phyloP scores from a whole-genome alignment of 2,329 filamentous ascomycete species.

The Pseudofabraea citricarpa region DNA sequence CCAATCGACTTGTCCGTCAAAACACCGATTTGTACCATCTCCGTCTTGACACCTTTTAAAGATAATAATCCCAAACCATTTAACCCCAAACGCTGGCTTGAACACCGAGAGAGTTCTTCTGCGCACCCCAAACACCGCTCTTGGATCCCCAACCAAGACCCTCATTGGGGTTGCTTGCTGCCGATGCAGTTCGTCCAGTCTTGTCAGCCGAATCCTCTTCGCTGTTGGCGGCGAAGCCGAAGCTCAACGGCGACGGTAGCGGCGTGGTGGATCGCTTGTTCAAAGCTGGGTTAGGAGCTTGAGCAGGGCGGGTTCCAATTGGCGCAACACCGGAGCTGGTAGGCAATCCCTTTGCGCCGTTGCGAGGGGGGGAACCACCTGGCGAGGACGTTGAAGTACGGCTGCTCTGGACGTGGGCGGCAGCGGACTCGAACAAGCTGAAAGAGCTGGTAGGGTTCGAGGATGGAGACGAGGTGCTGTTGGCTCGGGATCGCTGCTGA shows the following conservation, averaged over 20 bases:
- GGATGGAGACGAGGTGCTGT: conserved; percentile 82
- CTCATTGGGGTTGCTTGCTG: conserved; percentile 52
- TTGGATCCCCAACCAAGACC: conserved; percentile 70
- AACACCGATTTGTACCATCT: too few relatives aligned
- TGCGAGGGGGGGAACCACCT: conserved; percentile 71
- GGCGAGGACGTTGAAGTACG: conserved; percentile 86
- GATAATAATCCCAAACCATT: too few relatives aligned
- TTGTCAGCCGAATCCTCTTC: conserved; percentile 36
- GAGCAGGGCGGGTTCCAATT: conserved; percentile 80
- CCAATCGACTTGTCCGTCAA: too few relatives aligned
- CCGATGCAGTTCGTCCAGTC: conserved; percentile 40
- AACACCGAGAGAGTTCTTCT: conserved; percentile 72
- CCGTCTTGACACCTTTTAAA: too few relatives aligned
- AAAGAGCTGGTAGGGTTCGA: conserved; percentile 57
- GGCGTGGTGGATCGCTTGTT: conserved; percentile 78
- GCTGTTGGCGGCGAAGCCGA: conserved; percentile 60
- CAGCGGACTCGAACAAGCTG: conserved; percentile 54
- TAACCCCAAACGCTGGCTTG: conserved; percentile 95
- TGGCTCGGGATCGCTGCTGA: conserved; percentile 58
- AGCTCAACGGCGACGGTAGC: conserved; percentile 80
- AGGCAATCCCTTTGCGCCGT: conserved; percentile 47
- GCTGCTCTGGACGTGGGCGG: conserved; percentile 57
- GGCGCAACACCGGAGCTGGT: conserved; percentile 70
- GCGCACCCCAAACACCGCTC: conserved; percentile 68
- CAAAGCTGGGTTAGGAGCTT: conserved; percentile 53